Evolutionary conservation across 257 asterid species (phyloP), one percentile per base, ranked within the genome.

Genomic region (Vinca minor): DNA sequence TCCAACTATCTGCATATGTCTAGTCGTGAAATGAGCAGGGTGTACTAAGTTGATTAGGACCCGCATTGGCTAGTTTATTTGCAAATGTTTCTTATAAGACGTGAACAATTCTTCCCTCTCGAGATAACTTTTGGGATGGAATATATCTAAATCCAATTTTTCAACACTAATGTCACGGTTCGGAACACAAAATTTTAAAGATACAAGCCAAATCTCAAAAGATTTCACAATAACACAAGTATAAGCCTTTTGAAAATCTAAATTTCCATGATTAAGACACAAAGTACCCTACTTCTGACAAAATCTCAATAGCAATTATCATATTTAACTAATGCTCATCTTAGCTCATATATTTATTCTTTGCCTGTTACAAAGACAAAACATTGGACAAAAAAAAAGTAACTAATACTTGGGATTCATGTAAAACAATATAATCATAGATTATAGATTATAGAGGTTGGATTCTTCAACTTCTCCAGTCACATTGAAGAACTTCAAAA

Each of bases 401-500:
- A 17, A 26, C 59, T 54, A n/a, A 54, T 4, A 26, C 1, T 35
- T 52, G 32, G 38, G n/a, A 65, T 53, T 62, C 44, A 52, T 25
- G 26, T 36, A 14, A 65, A 50, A 26, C 61, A 58, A 53, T 69
- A 61, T 31, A n/a, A n/a, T n/a, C n/a, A n/a, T n/a, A n/a, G n/a
- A n/a, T n/a, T 18, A 80, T 25, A 83, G 15, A 65, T 15, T 47
- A 4, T 14, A 17, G 49, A 44, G 0, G 49, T 44, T 44, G 49
- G 88, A 85, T 23, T 70, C 73, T 34, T 79, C 74, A 59, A 83
- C 21, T 36, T 74, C 75, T 69, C 69, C 64, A 21, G 96, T 84
- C 0, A 89, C 95, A 79, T 88, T 88, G 20, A 88, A 88, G 61
- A 82, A 88, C 44, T 42, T 65, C 34, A 88, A 75, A n/a, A 86